Percentiles rank a stretch among this genome's conserved stretches.
Conservation (phyloP, 345 rosid species). For the Eucalyptus pauciflora region DNA sequence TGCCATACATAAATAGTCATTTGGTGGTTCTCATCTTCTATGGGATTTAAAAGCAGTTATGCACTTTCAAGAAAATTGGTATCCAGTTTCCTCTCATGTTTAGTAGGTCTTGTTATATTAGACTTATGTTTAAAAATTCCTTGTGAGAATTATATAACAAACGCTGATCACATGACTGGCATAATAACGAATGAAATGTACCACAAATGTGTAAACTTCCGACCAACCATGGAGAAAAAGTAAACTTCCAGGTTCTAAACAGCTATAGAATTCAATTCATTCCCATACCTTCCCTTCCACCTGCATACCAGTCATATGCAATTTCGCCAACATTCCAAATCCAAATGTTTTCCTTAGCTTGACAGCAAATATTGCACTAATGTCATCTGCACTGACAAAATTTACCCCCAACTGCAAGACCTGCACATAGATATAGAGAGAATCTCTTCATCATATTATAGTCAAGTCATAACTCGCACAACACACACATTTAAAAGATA, state of each 20-base stretch:
- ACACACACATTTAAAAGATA: not conserved
- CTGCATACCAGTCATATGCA: conserved; percentile 95
- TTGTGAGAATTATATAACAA: not conserved
- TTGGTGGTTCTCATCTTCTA: not conserved
- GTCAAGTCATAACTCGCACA: not conserved
- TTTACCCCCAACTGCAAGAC: conserved; percentile 84
- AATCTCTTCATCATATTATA: not conserved
- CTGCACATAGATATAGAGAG: conserved; percentile 20
- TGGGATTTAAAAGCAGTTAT: not conserved
- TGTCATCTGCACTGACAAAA: conserved; percentile 87
- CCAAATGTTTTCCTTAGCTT: conserved; percentile 78
- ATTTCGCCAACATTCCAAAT: conserved; percentile 86
- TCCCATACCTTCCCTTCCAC: conserved; percentile 72
- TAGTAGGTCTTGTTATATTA: not conserved
- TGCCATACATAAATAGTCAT: not conserved
- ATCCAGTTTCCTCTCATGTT: not conserved
- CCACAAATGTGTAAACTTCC: not conserved
- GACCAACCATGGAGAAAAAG: not conserved
- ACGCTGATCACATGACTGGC: not conserved
- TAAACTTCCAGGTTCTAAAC: not conserved
- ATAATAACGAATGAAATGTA: not conserved
- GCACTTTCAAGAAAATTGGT: not conserved
- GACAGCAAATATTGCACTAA: conserved; percentile 90
- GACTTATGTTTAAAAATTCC: not conserved
- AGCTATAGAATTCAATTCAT: not conserved